These are phyloP conservation scores for Aspergillus uvarum DNA, from an alignment of 2,329 filamentous ascomycete genomes.

Conservation along the genomic window DNA sequence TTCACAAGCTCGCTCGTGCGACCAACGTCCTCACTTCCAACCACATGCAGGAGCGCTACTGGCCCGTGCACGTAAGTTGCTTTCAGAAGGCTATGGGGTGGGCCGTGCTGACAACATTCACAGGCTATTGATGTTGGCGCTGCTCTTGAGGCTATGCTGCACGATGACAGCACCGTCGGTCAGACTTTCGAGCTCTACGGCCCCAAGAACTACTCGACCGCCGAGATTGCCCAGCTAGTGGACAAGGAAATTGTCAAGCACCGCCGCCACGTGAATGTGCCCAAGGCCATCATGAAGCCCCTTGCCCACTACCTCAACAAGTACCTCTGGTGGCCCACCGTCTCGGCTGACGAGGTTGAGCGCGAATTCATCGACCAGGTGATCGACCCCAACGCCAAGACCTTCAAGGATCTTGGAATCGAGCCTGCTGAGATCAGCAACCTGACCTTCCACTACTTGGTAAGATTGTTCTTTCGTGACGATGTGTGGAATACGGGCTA, in stretches of 20 bases:
- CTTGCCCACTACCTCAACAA: slow-evolving; percentile 73
- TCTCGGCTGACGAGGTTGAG: slow-evolving; percentile 83
- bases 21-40: slow-evolving; percentile 87
- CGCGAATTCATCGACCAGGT: slow-evolving; percentile 89
- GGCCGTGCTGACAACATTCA: slow-evolving; percentile 16
- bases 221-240: slow-evolving; percentile 81
- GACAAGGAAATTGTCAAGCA: slow-evolving; percentile 90
- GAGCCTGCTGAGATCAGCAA: slow-evolving; percentile 82
- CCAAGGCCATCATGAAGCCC: slow-evolving; percentile 76
- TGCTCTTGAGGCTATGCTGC: slow-evolving; percentile 84
- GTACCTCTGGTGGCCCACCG: slow-evolving; percentile 82
- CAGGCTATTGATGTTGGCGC: slow-evolving; percentile 85
- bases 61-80: slow-evolving; percentile 77
- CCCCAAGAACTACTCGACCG: slow-evolving; percentile 86
- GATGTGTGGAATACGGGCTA: slow-evolving; percentile 9
- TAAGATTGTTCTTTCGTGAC: slow-evolving; percentile 48
- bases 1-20: slow-evolving; percentile 77
- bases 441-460: slow-evolving; percentile 91
- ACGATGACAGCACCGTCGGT: slow-evolving; percentile 84
- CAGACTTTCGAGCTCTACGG: slow-evolving; percentile 95
- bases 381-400: slow-evolving; percentile 89
- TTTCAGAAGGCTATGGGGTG: not conserved
- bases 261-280: slow-evolving; percentile 86
- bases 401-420: slow-evolving; percentile 89
- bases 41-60: slow-evolving; percentile 86